Percentiles rank a stretch among this genome's conserved stretches.
Evolutionary conservation across 2,329 filamentous ascomycete species (phyloP).

Genomic region (Mycocentrospora acerina): DNA sequence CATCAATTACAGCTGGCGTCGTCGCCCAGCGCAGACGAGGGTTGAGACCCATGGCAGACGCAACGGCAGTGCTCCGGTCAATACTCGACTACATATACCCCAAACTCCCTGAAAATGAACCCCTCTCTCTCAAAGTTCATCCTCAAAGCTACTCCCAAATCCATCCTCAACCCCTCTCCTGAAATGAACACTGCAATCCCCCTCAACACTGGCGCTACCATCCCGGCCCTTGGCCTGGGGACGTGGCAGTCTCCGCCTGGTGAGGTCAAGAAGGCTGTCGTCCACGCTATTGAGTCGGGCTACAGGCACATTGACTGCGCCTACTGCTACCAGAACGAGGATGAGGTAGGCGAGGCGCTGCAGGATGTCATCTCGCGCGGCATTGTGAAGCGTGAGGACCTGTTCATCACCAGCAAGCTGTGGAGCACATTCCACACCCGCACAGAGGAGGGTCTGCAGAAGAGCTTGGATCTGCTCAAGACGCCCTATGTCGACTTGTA

Average conservation of each 20-base stretch:
- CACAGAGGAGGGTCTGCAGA: conserved; percentile 68
- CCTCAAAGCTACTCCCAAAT: conserved; percentile 39
- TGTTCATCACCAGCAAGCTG: conserved; percentile 84
- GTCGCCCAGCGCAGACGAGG: conserved; percentile 3
- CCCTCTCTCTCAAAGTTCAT: conserved; percentile 44
- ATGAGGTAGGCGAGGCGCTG: conserved; percentile 77
- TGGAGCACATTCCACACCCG: conserved; percentile 79
- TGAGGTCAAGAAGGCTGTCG: conserved; percentile 51
- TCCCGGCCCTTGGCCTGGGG: conserved; percentile 42
- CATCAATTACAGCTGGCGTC: conserved; percentile 33
- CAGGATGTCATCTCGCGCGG: conserved; percentile 70
- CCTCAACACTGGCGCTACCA: conserved; percentile 45
- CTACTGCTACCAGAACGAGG: conserved; percentile 79
- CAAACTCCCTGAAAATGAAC: conserved; percentile 34
- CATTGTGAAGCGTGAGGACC: conserved; percentile 70
- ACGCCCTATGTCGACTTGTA: conserved; percentile 81
- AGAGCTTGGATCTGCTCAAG: conserved; percentile 71
- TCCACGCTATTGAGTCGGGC: conserved; percentile 51
- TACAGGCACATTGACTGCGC: conserved; percentile 67
- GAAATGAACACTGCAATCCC: conserved; percentile 43
- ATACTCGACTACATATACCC: conserved; percentile 30
- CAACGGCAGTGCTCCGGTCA: too few species aligned
- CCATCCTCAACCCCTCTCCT: conserved; percentile 40
- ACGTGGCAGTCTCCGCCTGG: conserved; percentile 47
- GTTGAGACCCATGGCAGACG: not conserved